Percentiles rank a stretch among this genome's conserved stretches.
Evolutionary conservation across 441 rosid genomes (phyloP).

Genomic region (Biscutella laevigata): DNA sequence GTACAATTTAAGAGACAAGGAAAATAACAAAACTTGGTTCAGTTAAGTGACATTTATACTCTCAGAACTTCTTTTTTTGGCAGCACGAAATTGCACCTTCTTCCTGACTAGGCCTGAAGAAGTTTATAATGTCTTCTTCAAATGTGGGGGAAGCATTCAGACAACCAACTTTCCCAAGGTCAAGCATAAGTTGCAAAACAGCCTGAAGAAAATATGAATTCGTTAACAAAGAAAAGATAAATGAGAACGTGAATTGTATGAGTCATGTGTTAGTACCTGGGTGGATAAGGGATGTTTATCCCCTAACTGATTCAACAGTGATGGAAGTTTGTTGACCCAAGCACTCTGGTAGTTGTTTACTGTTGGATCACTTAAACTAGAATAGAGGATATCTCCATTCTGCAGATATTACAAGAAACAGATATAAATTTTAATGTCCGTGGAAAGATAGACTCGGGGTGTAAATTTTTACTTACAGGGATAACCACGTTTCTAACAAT

Average conservation of each 20-base stretch:
- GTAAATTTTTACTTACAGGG: conserved; percentile 46
- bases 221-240: conserved; percentile 10
- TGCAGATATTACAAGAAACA: conserved; percentile 22
- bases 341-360: conserved; percentile 37
- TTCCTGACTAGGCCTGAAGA: conserved; percentile 40
- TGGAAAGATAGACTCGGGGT: neutral
- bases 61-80: neutral
- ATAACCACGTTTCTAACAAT: conserved; percentile 54
- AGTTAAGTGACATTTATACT: conserved; percentile 16
- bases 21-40: neutral
- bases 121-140: conserved; percentile 55
- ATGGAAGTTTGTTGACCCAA: conserved; percentile 74
- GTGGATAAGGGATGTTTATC: conserved; percentile 48
- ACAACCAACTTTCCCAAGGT: conserved; percentile 49
- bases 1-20: conserved; percentile 20
- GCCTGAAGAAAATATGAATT: conserved; percentile 34
- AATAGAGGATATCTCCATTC: conserved; percentile 35
- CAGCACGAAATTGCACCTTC: conserved; percentile 39
- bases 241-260: conserved; percentile 2
- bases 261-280: conserved; percentile 40
- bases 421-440: neutral
- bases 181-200: conserved; percentile 63
- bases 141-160: conserved; percentile 31
- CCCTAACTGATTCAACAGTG: conserved; percentile 47
- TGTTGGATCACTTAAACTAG: conserved; percentile 38